Base-by-base conservation (phyloP, 2,329 filamentous ascomycete species). In the Pseudovirgaria hyperparasitica region DNA sequence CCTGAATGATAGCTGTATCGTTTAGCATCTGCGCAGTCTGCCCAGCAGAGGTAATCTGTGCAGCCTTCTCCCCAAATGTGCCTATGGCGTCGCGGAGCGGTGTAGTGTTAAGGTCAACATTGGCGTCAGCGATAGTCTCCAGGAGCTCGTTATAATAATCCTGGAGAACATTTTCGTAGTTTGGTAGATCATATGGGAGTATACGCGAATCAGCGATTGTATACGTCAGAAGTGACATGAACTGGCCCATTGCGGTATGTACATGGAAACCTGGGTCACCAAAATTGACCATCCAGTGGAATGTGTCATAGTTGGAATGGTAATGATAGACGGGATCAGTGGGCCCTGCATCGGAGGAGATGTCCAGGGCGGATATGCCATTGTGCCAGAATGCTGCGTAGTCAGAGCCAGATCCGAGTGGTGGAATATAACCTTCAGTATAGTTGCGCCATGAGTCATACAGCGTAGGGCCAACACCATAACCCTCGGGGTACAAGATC, bases 341-440 rank as follows among this genome's bases (percentile, higher is more conserved):
- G 17, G 16, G 16, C 10, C 39, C 35, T 23, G 24, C 23, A 26
- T 37, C 34, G 18, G 32, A 33, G 9, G 37, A 39, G 21, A 42
- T 32, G 27, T 41, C 38, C 23, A 43, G 38, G 35, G 36, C n/a
- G n/a, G 29, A 31, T 23, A 54, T 55, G 6, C 55, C 54, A 14
- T 48, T 48, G 31, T 58, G 52, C 18, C 55, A 39, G 30, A 59
- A 59, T 9, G 46, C 41, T 3, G 54, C 55, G 32, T 55, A 60
- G 30, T 60, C 57, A 23, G 45, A 50, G 7, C 57, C 55, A 25
- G 42, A 47, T 9, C 57, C 57, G 9, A 60, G 40, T 1, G 54
- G 47, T 6, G 43, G 40, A 21, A 57, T 39, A 12, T 45, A 39
- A 13, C 46, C 50, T 15, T 38, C 39, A 29, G 26, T 45, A 11